Evolutionary conservation across 805 yeast genomes (phyloP).

Genomic region (Osmozyma mogii): DNA sequence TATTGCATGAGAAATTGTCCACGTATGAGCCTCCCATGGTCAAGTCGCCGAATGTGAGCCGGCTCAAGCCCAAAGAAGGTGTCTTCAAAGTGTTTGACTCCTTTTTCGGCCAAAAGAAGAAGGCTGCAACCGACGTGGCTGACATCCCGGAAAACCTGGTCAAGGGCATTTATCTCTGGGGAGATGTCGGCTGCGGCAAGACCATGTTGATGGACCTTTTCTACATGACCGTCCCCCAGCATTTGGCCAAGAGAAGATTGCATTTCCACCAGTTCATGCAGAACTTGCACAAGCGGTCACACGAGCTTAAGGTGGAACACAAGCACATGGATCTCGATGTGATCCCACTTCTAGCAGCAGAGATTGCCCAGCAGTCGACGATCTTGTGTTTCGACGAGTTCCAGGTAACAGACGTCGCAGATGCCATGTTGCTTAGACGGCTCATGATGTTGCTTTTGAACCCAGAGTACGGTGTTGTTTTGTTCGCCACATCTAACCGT

Average conservation of each 20-base stretch:
- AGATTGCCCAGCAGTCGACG: conserved; percentile 67
- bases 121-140: conserved; percentile 2
- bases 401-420: conserved; percentile 97
- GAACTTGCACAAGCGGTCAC: conserved; percentile 78
- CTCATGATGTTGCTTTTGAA: conserved; percentile 59
- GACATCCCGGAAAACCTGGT: conserved; percentile 26
- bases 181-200: conserved; percentile 98
- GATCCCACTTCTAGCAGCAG: conserved; percentile 76
- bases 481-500: conserved; percentile 92
- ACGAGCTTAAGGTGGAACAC: conserved; percentile 58
- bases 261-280: conserved; percentile 99
- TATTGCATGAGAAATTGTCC: conserved; percentile 46
- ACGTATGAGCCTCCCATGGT: conserved; percentile 58
- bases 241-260: conserved; percentile 68
- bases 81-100: conserved; percentile 27
- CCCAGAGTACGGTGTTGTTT: conserved; percentile 70
- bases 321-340: conserved; percentile 59
- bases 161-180: conserved; percentile 87
- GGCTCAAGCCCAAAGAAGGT: conserved; percentile 44
- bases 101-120: conserved; percentile 5
- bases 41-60: conserved; percentile 42
- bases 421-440: conserved; percentile 90
- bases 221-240: conserved; percentile 72
- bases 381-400: conserved; percentile 93
- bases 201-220: conserved; percentile 98